These are phyloP conservation scores for Fusarium hostae DNA, from an alignment of 2,329 filamentous ascomycete genomes.

Conservation along the genomic window DNA sequence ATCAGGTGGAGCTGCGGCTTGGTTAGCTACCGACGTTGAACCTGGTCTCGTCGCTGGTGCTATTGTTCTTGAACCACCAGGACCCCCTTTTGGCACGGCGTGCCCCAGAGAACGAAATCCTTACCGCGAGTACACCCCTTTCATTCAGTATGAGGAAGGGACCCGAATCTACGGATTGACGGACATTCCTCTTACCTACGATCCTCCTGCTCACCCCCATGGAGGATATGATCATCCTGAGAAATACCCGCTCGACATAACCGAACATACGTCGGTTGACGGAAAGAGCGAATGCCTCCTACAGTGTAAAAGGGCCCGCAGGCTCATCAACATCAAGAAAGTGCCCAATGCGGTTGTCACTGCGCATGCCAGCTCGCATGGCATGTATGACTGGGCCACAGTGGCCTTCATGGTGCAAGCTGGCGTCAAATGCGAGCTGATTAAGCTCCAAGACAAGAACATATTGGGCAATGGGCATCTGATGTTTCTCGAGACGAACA, in stretches of 20 bases:
- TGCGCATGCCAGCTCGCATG: constrained; percentile 64
- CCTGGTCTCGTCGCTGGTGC: constrained; percentile 61
- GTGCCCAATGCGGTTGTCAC: constrained; percentile 63
- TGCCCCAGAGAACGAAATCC: constrained; percentile 1
- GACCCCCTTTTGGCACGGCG: constrained; percentile 59
- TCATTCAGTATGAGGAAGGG: constrained; percentile 41
- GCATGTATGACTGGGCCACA: constrained; percentile 65
- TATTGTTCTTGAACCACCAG: constrained; percentile 63
- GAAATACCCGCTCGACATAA: constrained; percentile 32
- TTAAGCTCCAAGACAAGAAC: constrained; percentile 55
- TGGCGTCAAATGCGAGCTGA: constrained; percentile 57
- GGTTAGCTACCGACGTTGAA: constrained; percentile 60
- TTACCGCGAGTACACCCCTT: constrained; percentile 33
- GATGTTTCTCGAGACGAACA: constrained; percentile 65
- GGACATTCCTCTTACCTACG: constrained; percentile 55
- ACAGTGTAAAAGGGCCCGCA: constrained; percentile 43
- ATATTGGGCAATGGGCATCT: constrained; percentile 67
- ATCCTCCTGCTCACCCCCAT: constrained; percentile 48
- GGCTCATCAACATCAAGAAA: constrained; percentile 59
- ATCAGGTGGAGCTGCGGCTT: constrained; percentile 58
- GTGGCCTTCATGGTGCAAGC: constrained; percentile 63
- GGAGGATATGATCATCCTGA: constrained; percentile 8
- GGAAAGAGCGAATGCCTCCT: constrained; percentile 35
- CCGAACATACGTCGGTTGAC: constrained; percentile 12
- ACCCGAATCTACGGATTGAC: constrained; percentile 54